Conservation (phyloP, 257 asterid genomes). For the Mitragyna speciosa region DNA sequence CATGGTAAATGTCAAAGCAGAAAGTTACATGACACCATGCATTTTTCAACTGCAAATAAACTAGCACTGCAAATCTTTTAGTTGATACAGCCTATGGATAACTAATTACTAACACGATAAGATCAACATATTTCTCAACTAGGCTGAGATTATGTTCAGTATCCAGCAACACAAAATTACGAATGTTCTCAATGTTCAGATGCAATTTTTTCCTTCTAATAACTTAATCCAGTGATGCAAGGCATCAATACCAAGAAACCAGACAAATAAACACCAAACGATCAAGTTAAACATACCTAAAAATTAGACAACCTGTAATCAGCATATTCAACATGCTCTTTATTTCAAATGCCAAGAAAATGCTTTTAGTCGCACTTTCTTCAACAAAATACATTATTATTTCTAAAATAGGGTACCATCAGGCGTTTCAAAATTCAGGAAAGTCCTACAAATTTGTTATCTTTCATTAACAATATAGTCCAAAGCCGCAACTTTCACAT, state of each 20-base stretch:
- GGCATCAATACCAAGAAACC: background rate
- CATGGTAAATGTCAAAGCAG: background rate
- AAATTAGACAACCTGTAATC: background rate
- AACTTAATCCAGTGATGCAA: background rate
- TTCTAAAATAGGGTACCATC: too few relatives aligned
- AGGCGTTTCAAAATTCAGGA: background rate
- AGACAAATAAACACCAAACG: background rate
- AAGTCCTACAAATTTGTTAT: background rate
- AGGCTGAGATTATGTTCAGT: background rate
- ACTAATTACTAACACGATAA: background rate
- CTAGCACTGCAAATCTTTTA: too few relatives aligned
- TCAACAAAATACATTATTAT: too few relatives aligned
- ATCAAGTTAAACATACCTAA: background rate
- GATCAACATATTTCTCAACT: background rate
- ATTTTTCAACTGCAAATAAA: background rate
- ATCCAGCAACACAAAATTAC: background rate
- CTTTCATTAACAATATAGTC: background rate
- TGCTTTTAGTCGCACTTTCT: too few relatives aligned
- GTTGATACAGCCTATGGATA: background rate
- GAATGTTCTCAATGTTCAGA: background rate
- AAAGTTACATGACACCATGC: background rate
- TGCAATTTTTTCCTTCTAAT: background rate
- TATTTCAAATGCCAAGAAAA: too few relatives aligned
- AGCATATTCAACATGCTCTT: background rate
- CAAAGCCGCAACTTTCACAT: background rate